Base-by-base conservation (phyloP, 2,329 filamentous ascomycete species). In the Graphiopsis chlorocephala region DNA sequence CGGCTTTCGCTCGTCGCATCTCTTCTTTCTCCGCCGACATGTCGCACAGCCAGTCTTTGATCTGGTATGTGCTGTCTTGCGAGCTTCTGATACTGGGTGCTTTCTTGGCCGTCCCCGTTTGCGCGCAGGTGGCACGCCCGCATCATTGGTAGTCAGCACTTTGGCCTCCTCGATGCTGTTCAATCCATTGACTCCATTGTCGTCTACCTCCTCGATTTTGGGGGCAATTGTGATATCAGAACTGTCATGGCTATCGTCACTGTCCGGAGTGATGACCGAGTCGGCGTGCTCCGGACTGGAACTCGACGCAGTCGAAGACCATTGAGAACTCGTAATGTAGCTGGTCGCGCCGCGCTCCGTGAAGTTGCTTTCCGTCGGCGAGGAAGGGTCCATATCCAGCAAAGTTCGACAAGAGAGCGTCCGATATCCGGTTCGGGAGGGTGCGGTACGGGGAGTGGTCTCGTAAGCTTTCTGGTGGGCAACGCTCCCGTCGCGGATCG, bases 51-150 rank as follows among this genome's bases (percentile, higher is more conserved):
- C 85, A 14, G 81, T 82, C 74, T 86, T 86, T 57, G 84, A 85
- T 61, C 84, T 79, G 23, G 91, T 91, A 75, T 96, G 96, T 65
- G 91, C 88, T 60, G 91, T 79, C 74, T 95, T 96, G 72, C 84
- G 86, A 58, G 83, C 79, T 52, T 72, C 71, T 26, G 83, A 84
- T 20, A 90, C 80, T 45, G 91, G 90, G 71, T 93, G 88, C 79
- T 96, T 96, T 77, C 92, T 85, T 59, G 93, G 93, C 63, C 93
- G 85, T 35, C 93, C 93, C 72, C 93, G 86, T 64, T 79, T 79
- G 52, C 79, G 71, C 66, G 78, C 72, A 50, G 76, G 72, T 55
- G 78, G 72, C n/a, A 75, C 72, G 66, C 75, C 72, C 38, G 53
- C 25, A 5, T 55, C 47, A 12, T 73, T 76, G 20, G 76, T 74